Evolutionary conservation across 805 yeast species (phyloP), one percentile per base, ranked within the genome.

Genomic region (Monosporozyma aquatica): DNA sequence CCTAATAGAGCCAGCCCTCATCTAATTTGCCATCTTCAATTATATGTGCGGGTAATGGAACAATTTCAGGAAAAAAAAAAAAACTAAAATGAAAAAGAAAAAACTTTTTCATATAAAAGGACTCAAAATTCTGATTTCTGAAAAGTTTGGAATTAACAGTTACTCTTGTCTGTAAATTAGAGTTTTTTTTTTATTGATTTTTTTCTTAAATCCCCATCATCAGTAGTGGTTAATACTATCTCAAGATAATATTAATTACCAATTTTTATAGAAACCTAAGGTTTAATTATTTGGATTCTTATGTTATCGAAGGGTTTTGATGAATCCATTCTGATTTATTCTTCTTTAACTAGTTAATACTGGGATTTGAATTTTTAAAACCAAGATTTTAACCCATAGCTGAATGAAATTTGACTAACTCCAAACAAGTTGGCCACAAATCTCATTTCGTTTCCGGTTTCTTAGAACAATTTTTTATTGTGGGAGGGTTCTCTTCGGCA

Each of bases 161-260:
- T 32, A 18, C 8, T 18, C 35, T 32, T 32, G 35, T 32, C 18
- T 32, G 14, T 32, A 32, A 32, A 32, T 32, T 18, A 32, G 17
- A 1, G 6, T n/a, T 33, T 36, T 24, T 41, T 36, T 29, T 35
- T 41, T 28, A 43, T 45, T 47, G 36, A 47, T 45, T 42, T 44
- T 38, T 47, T 46, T 49, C 48, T 44, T 42, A 57, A 52, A 50
- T 41, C 46, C 54, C 62, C 51, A 59, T 56, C 67, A 61, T 62
- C 67, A 62, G 67, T 62, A 60, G 65, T 61, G 67, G 67, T 61
- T 62, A 62, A 59, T 62, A 61, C 67, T 62, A 60, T 61, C 67
- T 62, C 63, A 59, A 58, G 64, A 61, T 61, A 61, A 60, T 62
- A 61, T 62, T 62, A 62, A 62, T 62, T 61, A 56, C 57, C 48